Base-by-base conservation (phyloP, 305 asterid species). In the Ilex paraguariensis region DNA sequence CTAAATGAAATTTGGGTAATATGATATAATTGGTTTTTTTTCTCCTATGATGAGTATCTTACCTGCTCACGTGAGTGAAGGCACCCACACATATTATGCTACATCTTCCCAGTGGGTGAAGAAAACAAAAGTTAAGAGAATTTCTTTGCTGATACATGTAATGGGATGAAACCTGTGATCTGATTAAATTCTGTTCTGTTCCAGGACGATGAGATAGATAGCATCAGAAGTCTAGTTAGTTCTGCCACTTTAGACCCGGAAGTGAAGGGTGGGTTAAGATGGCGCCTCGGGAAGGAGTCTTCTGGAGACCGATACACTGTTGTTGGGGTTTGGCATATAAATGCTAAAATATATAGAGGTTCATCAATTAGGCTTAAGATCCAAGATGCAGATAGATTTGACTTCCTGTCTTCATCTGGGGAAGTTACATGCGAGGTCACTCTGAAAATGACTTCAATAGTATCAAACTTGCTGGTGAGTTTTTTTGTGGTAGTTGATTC, bases 231-330 rank as follows among this genome's bases (percentile, higher is more conserved):
- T 65, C 73, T 84, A 66, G 65, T 84, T 70, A 56, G 66, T 57
- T 77, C 69, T 58, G 87, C 84, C 52, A 46, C 60, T 60, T 60
- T 75, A 57, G 87, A 84, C 65, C 66, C 76, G 30, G 75, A 77
- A 28, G 71, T 75, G 36, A 77, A 77, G 73, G 87, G 87, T 65
- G 87, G 85, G 49, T 63, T 81, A 64, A 75, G 82, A 10, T 84
- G 90, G 91, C 78, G 81, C 46, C 60, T 70, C 60, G 84, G 82
- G 7, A 64, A 76, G 45, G 67, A 67, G 57, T 75, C 77, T 66
- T 68, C 75, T 40, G 88, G 84, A 63, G 75, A 72, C 36, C 70
- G 72, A 58, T 79, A 71, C 61, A 62, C 67, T 56, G 79, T 77
- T 61, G 63, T 67, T 12, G 70, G 75, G 46, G 68, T 67, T 54